Percentiles rank a stretch among this genome's conserved stretches.
These are phyloP conservation scores for Paracoccidioides lutzii DNA, from an alignment of 2,329 filamentous ascomycete genomes.

Conservation along the genomic window DNA sequence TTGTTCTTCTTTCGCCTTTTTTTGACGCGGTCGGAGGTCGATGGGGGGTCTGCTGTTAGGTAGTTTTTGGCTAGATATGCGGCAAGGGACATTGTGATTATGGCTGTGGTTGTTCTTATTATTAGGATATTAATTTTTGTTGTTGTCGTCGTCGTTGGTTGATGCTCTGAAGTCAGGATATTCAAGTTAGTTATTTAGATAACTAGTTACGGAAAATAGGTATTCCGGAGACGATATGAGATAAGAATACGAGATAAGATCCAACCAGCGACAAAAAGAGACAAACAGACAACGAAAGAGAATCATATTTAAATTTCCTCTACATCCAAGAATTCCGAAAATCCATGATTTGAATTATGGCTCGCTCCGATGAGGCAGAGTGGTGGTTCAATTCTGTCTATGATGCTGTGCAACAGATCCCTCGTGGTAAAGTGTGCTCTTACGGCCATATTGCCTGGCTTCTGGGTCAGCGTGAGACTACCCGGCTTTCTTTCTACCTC, in stretches of 20 bases:
- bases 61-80: conserved; percentile 88
- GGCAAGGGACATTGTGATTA: conserved; percentile 42
- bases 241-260: too few relatives aligned
- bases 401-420: conserved; percentile 71
- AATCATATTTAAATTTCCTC: too few relatives aligned
- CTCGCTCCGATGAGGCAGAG: conserved; percentile 36
- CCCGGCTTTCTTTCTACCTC: background rate
- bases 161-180: background rate
- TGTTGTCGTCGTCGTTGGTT: background rate
- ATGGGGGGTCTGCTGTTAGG: conserved; percentile 50
- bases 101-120: background rate
- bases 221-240: too few relatives aligned
- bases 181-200: background rate
- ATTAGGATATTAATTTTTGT: background rate
- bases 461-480: conserved; percentile 45
- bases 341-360: conserved; percentile 20
- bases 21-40: conserved; percentile 34
- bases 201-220: too few relatives aligned
- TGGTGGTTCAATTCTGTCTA: conserved; percentile 55
- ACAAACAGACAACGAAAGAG: too few relatives aligned
- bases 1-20: conserved; percentile 45
- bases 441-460: conserved; percentile 62
- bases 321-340: too few relatives aligned
- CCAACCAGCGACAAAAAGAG: too few relatives aligned
- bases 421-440: conserved; percentile 67